Base-by-base conservation (phyloP, 83 land plant genomes). In the Thuja plicata region DNA sequence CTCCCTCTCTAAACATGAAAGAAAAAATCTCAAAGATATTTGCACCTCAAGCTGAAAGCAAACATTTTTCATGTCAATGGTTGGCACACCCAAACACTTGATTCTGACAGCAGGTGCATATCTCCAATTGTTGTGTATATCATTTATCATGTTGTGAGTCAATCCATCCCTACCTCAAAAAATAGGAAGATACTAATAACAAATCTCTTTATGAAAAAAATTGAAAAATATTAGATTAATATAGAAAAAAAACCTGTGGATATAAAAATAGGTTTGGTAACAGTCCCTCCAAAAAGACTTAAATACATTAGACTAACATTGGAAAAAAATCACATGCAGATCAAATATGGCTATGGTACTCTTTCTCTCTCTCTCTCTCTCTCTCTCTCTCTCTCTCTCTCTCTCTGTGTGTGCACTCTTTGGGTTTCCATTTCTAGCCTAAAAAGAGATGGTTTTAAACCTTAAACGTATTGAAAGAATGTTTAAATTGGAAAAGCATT, bases 51-150 rank as follows among this genome's bases (percentile, higher is more conserved):
- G 89, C 76, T 97, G 97, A 84, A 89, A 88, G 92, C 95, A 94
- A 19, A 97, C 94, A 89, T 96, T 97, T 89, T 95, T 91, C 98
- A 97, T 97, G 86, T 97, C 97, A 80, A 97, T 93, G 52, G 99
- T 97, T 5, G 97, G 96, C 11, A 97, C 99, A 86, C 98, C 99
- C 66, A 96, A 86, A 87, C 99, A 97, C 88, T 95, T 95, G 84
- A 97, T 90, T 91, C 97, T 92, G 6, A 97, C 92, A 87, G 95
- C 96, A 66, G 94, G 96, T 34, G 90, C 88, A 87, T 93, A 79
- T 89, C 89, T 94, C 98, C 98, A 97, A 81, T 95, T 90, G 85
- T 94, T 97, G 99, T n/a, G n/a, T 74, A 97, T 95, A 84, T 92
- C 93, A 93, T 94, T 93, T 89, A 97, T 87, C 96, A 96, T 97